Conservation (phyloP, 2,329 filamentous ascomycete genomes). For the Diplodia scrobiculata region DNA sequence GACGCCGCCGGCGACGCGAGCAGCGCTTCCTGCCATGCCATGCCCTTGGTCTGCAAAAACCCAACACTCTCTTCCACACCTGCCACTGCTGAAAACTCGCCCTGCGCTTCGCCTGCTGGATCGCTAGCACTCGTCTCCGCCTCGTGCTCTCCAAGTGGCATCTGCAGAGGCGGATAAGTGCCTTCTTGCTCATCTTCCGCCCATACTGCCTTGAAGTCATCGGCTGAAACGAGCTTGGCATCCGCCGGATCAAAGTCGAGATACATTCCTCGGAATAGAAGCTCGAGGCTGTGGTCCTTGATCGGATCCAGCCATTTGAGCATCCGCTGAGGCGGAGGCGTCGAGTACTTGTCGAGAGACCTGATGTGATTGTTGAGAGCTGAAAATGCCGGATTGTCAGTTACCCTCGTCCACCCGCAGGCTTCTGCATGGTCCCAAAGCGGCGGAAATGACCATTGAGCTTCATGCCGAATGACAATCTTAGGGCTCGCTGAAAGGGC, state of each 20-base stretch:
- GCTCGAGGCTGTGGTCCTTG: slow-evolving; percentile 47
- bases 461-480: slow-evolving; percentile 57
- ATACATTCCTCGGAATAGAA: slow-evolving; percentile 52
- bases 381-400: slow-evolving; percentile 46
- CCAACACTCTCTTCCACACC: not conserved
- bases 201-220: slow-evolving; percentile 48
- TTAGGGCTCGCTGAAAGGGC: slow-evolving; percentile 53
- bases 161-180: slow-evolving; percentile 35
- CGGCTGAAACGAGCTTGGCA: slow-evolving; percentile 39
- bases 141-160: slow-evolving; percentile 38
- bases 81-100: not conserved
- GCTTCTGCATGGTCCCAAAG: slow-evolving; percentile 47
- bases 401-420: slow-evolving; percentile 44
- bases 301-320: slow-evolving; percentile 49
- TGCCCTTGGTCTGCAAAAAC: slow-evolving; percentile 56
- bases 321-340: slow-evolving; percentile 43
- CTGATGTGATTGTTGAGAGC: slow-evolving; percentile 50
- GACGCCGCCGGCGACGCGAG: slow-evolving; percentile 35
- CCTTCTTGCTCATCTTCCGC: slow-evolving; percentile 33
- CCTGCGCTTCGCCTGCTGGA: not conserved
- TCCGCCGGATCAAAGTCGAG: slow-evolving; percentile 49
- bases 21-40: slow-evolving; percentile 47
- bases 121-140: not conserved
- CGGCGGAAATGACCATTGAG: slow-evolving; percentile 53
- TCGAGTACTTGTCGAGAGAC: slow-evolving; percentile 48